Evolutionary conservation across 2,329 filamentous ascomycete species (phyloP).

Genomic region (Aspergillus tubingensis): DNA sequence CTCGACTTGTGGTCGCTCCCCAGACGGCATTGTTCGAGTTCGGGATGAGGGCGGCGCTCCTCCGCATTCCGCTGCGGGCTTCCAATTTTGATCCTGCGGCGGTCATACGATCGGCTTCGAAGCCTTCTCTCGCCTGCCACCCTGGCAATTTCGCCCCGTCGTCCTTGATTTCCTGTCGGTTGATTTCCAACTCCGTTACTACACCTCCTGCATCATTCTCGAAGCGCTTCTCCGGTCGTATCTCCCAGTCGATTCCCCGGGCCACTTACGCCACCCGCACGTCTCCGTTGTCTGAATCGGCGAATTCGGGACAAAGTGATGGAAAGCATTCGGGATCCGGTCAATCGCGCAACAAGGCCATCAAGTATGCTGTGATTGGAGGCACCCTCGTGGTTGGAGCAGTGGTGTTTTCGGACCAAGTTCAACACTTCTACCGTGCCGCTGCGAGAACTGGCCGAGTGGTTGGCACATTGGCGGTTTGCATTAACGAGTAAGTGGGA

Average conservation of each 20-base stretch:
- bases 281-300: conserved; percentile 15
- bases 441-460: conserved; percentile 78
- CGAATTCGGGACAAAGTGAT: conserved; percentile 12
- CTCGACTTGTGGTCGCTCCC: conserved; percentile 17
- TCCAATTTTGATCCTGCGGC: conserved; percentile 31
- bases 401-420: conserved; percentile 62
- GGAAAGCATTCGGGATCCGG: conserved; percentile 14
- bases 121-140: conserved; percentile 16
- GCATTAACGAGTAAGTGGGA: conserved; percentile 80
- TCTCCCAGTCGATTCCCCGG: conserved; percentile 1
- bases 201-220: not conserved
- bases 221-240: not conserved
- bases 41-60: conserved; percentile 39
- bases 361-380: conserved; percentile 38
- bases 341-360: conserved; percentile 25
- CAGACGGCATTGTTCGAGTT: conserved; percentile 22
- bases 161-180: not conserved
- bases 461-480: conserved; percentile 70
- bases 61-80: conserved; percentile 37
- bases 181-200: not conserved
- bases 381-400: conserved; percentile 45
- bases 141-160: conserved; percentile 6
- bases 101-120: conserved; percentile 28
- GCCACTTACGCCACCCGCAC: conserved; percentile 23
- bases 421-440: conserved; percentile 74